Evolutionary conservation across 164 flowering plant species (phyloP).

Genomic region (grape (Vitis vinifera)): DNA sequence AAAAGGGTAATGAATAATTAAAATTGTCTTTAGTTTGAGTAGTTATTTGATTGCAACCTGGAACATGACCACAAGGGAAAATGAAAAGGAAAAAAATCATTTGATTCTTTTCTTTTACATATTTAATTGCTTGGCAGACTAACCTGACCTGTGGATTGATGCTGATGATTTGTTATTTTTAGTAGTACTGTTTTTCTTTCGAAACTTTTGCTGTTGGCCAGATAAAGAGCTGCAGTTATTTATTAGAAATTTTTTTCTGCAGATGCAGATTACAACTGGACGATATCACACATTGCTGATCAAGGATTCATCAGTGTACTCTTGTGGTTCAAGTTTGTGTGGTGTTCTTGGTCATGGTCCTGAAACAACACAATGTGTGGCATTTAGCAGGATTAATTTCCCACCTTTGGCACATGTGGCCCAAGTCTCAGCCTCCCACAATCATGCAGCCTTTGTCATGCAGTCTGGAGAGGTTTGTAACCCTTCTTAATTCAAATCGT

Average conservation of each 20-base stretch:
- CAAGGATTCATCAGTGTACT: slow-evolving; percentile 61
- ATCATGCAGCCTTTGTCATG: slow-evolving; percentile 91
- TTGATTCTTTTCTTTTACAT: too few relatives aligned
- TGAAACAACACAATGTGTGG: slow-evolving; percentile 71
- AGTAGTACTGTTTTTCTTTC: not conserved
- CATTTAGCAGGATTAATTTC: slow-evolving; percentile 64
- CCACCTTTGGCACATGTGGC: slow-evolving; percentile 54
- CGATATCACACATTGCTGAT: slow-evolving; percentile 84
- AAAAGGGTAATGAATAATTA: too few relatives aligned
- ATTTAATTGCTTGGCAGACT: too few relatives aligned
- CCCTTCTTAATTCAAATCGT: not conserved
- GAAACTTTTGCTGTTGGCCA: not conserved
- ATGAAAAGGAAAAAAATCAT: too few relatives aligned
- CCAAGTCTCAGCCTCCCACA: slow-evolving; percentile 86
- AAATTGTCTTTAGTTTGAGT: too few relatives aligned
- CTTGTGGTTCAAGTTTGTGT: slow-evolving; percentile 91
- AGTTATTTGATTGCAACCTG: too few relatives aligned
- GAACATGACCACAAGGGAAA: too few relatives aligned
- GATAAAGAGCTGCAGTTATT: not conserved
- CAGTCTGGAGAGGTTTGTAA: slow-evolving; percentile 86
- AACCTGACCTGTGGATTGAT: too few relatives aligned
- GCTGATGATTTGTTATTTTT: too few relatives aligned
- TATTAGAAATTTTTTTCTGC: slow-evolving; percentile 20
- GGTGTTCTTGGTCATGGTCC: slow-evolving; percentile 98
- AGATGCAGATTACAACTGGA: slow-evolving; percentile 94